Conservation (phyloP, 176 grass and related monocot genomes). For the Carex parvula region DNA sequence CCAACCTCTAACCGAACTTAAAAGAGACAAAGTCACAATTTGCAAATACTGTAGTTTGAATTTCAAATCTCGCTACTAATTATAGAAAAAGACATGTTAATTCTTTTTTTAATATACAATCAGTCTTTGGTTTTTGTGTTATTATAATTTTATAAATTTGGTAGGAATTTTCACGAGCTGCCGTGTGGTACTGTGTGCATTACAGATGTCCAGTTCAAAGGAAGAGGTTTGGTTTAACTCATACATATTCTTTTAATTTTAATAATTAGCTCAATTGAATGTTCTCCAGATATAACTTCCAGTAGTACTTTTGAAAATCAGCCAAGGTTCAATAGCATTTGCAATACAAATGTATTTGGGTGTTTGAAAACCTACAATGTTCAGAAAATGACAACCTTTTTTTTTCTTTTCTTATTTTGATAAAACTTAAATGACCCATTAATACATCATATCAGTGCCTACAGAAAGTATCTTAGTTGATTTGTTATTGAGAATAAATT, state of each 20-base stretch:
- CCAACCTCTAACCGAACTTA: not conserved
- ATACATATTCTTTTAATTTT: not conserved
- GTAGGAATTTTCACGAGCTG: conserved; percentile 75
- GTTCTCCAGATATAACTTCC: not conserved
- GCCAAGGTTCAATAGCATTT: not conserved
- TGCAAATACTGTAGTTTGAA: not conserved
- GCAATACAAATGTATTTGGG: not conserved
- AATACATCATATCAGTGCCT: not conserved
- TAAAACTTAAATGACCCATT: not conserved
- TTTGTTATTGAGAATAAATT: not conserved
- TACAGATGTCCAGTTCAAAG: conserved; percentile 68
- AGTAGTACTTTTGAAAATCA: not conserved
- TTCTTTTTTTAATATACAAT: not conserved
- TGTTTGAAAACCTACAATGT: not conserved
- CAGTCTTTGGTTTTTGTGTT: not conserved
- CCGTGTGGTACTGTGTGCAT: conserved; percentile 78
- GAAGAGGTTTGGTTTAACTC: conserved; percentile 59
- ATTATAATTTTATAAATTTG: not conserved
- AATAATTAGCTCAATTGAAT: not conserved
- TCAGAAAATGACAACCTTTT: not conserved
- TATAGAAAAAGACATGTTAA: not conserved
- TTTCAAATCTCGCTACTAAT: not conserved
- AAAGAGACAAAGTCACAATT: not conserved
- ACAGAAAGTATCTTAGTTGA: not conserved
- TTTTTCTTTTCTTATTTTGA: not conserved